phyloP scores from a whole-genome alignment of 2,329 filamentous ascomycete genomes.

The Cordyceps tenuipes region DNA sequence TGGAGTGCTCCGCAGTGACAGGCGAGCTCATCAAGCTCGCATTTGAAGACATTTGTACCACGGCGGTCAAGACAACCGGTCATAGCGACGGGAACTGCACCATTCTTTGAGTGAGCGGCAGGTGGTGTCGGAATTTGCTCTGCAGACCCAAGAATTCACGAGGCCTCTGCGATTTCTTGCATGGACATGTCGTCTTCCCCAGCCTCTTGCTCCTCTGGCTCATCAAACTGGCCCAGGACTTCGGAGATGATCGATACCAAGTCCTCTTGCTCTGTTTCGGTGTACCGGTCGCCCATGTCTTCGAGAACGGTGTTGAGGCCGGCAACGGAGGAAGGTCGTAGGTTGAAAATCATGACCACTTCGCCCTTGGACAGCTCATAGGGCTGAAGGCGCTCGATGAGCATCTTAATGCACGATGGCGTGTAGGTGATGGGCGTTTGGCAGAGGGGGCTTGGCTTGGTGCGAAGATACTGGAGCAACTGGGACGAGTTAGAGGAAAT shows the following conservation, averaged over 20 bases:
- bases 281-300: constrained; percentile 54
- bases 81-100: constrained; percentile 48
- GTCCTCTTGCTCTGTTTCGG: constrained; percentile 47
- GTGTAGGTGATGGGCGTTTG: constrained; percentile 46
- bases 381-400: constrained; percentile 46
- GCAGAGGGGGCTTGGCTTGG: constrained; percentile 46
- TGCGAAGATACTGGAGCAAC: constrained; percentile 53
- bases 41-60: constrained; percentile 53
- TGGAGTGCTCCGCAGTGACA: constrained; percentile 54
- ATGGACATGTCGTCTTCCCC: constrained; percentile 30
- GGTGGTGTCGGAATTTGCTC: background rate
- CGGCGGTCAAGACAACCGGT: constrained; percentile 42
- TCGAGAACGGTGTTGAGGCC: constrained; percentile 57
- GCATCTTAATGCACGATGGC: constrained; percentile 39
- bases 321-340: constrained; percentile 49
- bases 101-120: constrained; percentile 32
- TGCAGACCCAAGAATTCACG: constrained; percentile 15
- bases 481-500: constrained; percentile 21
- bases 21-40: constrained; percentile 49
- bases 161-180: constrained; percentile 24
- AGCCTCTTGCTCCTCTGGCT: constrained; percentile 21
- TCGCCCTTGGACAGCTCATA: constrained; percentile 61
- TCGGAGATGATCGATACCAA: constrained; percentile 49
- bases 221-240: constrained; percentile 46
- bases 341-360: constrained; percentile 59